phyloP scores from a whole-genome alignment of 176 grass and related monocot species.

The Elymus sibiricus region DNA sequence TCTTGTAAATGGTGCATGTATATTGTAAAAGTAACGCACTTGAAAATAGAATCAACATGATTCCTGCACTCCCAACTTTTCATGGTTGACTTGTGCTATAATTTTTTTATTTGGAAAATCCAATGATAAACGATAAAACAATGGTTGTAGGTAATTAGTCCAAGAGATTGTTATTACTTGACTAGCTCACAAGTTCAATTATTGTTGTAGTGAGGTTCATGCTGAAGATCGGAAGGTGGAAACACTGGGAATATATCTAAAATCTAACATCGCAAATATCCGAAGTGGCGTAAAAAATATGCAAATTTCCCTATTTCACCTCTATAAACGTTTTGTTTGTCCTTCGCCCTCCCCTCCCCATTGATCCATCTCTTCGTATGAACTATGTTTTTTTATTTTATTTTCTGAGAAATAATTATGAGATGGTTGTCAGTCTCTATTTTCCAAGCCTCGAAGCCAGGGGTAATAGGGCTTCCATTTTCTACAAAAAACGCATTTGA shows the following conservation, averaged over 20 bases:
- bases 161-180: background rate
- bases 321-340: too few species aligned
- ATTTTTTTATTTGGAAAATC: background rate
- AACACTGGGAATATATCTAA: background rate
- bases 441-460: too few species aligned
- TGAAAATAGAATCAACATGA: background rate
- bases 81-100: background rate
- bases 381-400: too few species aligned
- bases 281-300: background rate
- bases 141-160: background rate
- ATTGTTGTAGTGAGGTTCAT: conserved; percentile 6
- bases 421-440: too few species aligned
- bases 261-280: background rate
- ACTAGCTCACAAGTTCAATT: background rate
- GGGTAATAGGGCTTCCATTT: too few species aligned
- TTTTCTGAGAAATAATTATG: too few species aligned
- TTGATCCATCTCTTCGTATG: too few species aligned
- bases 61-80: background rate
- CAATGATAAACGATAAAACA: background rate
- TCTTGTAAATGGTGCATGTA: background rate
- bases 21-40: background rate
- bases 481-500: too few species aligned
- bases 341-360: too few species aligned
- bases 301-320: too few species aligned
- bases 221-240: background rate